These are phyloP conservation scores for Phialemonium atrogriseum DNA, from an alignment of 2,329 filamentous ascomycete genomes.

Conservation along the genomic window DNA sequence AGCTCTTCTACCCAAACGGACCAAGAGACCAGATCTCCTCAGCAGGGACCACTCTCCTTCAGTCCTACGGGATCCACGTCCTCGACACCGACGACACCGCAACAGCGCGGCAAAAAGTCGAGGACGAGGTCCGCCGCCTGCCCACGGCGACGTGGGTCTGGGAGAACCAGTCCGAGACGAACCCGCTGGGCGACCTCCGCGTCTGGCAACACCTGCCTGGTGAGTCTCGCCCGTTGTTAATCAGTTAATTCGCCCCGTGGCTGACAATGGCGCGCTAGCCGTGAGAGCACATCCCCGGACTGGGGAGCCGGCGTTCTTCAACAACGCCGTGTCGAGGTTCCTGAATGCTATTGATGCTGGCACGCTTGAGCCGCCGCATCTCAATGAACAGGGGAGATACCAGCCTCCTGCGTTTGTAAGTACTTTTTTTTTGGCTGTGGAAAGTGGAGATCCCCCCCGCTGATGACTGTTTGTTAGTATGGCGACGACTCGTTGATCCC, in stretches of 20 bases:
- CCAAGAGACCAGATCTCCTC: slow-evolving; percentile 13
- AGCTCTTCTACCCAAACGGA: slow-evolving; percentile 15
- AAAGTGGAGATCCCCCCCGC: too few relatives aligned
- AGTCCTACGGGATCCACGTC: slow-evolving; percentile 14
- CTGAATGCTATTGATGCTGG: slow-evolving; percentile 12
- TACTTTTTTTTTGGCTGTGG: too few relatives aligned
- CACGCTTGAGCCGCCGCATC: slow-evolving; percentile 12
- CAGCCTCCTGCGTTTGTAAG: slow-evolving; percentile 15
- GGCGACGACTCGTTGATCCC: slow-evolving; percentile 17
- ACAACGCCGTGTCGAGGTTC: slow-evolving; percentile 16
- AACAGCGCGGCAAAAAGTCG: slow-evolving; percentile 12
- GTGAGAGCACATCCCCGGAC: slow-evolving; percentile 13
- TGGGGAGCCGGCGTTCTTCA: slow-evolving; percentile 15
- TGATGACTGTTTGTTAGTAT: too few relatives aligned
- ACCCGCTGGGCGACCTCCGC: slow-evolving; percentile 13
- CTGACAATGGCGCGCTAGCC: slow-evolving; percentile 4
- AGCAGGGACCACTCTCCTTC: slow-evolving; percentile 13
- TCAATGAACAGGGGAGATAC: slow-evolving; percentile 10
- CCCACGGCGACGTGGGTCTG: slow-evolving; percentile 16
- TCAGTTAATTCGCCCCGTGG: background rate
- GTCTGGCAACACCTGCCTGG: slow-evolving; percentile 16
- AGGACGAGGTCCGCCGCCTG: slow-evolving; percentile 14
- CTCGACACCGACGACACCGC: slow-evolving; percentile 13
- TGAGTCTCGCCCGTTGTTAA: slow-evolving; percentile 1
- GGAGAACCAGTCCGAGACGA: slow-evolving; percentile 13